A percentile compares a stretch with the other conserved stretches of the same genome.
These are phyloP conservation scores for Sutorius australiensis DNA, from an alignment of 768 basidiomycete species.

Conservation along the genomic window DNA sequence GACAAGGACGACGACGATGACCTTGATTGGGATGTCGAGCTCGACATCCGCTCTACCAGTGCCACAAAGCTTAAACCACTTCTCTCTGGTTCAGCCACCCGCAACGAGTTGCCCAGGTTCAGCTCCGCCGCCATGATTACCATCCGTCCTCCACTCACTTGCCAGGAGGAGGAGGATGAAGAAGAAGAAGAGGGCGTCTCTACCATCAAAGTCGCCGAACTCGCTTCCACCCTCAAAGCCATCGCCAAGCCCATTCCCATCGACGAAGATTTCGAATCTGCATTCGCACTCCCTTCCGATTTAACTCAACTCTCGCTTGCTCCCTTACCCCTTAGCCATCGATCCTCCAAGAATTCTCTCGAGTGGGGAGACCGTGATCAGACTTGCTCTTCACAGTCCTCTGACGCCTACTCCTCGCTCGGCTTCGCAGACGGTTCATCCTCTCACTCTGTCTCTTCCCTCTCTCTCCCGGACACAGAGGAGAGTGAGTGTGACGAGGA, in stretches of 20 bases:
- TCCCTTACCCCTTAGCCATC: slow-evolving; percentile 69
- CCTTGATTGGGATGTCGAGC: slow-evolving; percentile 80
- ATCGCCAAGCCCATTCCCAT: slow-evolving; percentile 37
- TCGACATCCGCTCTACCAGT: slow-evolving; percentile 60
- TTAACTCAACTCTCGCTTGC: slow-evolving; percentile 80
- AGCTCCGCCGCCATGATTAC: slow-evolving; percentile 35
- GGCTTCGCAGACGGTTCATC: slow-evolving; percentile 73
- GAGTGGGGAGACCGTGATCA: slow-evolving; percentile 86
- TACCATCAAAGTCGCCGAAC: slow-evolving; percentile 70
- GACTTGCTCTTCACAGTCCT: slow-evolving; percentile 81
- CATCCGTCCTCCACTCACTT: slow-evolving; percentile 61
- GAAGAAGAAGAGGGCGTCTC: slow-evolving; percentile 81
- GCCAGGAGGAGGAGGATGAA: slow-evolving; percentile 48
- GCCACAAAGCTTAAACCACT: slow-evolving; percentile 44
- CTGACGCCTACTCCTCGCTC: slow-evolving; percentile 78
- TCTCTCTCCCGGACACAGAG: slow-evolving; percentile 66
- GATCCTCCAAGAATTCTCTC: slow-evolving; percentile 77
- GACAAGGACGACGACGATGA: slow-evolving; percentile 65
- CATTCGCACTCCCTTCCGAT: slow-evolving; percentile 74
- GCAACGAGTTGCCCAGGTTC: slow-evolving; percentile 38
- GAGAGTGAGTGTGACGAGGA: slow-evolving; percentile 65
- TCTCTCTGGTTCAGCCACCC: slow-evolving; percentile 37
- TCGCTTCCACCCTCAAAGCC: slow-evolving; percentile 37
- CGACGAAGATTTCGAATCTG: slow-evolving; percentile 79
- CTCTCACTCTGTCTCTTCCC: slow-evolving; percentile 64